Percentiles rank a stretch among this genome's conserved stretches.
phyloP scores from a whole-genome alignment of 2,329 filamentous ascomycete genomes.

The Neonectria coccinea region DNA sequence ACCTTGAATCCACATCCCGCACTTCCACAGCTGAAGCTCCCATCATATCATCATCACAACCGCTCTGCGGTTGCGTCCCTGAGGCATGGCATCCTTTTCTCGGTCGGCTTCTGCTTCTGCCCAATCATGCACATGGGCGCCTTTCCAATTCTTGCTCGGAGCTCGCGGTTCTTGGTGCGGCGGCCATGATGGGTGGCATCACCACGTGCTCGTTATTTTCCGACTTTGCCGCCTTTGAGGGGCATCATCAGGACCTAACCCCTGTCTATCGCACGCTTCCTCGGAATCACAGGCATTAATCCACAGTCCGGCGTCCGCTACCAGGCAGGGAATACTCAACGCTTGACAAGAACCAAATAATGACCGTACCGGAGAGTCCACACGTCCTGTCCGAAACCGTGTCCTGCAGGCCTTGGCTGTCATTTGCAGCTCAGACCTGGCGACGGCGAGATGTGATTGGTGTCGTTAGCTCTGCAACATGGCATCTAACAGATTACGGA shows the following conservation, averaged over 20 bases:
- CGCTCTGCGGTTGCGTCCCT: background rate
- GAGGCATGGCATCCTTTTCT: background rate
- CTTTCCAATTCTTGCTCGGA: background rate
- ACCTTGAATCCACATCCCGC: conserved; percentile 36
- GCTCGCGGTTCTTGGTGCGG: conserved; percentile 2
- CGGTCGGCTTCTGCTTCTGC: no score
- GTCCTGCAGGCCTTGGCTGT: conserved; percentile 28
- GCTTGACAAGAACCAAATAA: conserved; percentile 17
- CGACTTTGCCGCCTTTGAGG: conserved; percentile 11
- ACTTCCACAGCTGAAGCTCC: conserved; percentile 24
- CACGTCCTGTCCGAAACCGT: conserved; percentile 30
- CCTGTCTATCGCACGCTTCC: conserved; percentile 29
- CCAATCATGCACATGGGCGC: background rate
- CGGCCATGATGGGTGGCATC: background rate
- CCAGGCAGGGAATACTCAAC: conserved; percentile 30
- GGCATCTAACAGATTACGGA: conserved; percentile 10
- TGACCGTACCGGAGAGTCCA: conserved; percentile 30
- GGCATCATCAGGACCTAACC: conserved; percentile 11
- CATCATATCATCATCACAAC: background rate
- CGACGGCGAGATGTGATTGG: background rate
- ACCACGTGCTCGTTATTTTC: conserved; percentile 13
- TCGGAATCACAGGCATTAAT: conserved; percentile 34
- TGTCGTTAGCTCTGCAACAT: conserved; percentile 8
- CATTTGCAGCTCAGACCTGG: conserved; percentile 33
- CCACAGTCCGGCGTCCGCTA: conserved; percentile 20